phyloP scores from a whole-genome alignment of 495 filamentous ascomycete genomes.

The Aspergillus baeticus region DNA sequence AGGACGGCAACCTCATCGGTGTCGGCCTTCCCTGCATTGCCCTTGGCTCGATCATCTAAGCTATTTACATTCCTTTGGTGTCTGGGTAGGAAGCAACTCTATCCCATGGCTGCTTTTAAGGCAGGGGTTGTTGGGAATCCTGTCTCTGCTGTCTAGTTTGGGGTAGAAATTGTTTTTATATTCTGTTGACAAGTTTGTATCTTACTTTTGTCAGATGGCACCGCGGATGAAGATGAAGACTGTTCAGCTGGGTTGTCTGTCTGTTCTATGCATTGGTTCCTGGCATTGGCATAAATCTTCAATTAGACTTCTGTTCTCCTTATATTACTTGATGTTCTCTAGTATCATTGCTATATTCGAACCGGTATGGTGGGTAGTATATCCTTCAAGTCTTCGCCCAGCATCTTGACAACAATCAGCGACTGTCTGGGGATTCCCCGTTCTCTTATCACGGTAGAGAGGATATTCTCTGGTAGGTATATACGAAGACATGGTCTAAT shows the following conservation, averaged over 20 bases:
- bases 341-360: no score
- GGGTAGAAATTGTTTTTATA: slow-evolving; percentile 7
- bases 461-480: no score
- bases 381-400: no score
- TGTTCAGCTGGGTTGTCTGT: slow-evolving; percentile 28
- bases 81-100: slow-evolving; percentile 18
- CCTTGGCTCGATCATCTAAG: slow-evolving; percentile 48
- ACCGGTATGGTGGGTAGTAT: no score
- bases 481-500: no score
- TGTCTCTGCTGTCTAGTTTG: slow-evolving; percentile 14
- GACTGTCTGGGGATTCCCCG: no score
- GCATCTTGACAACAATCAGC: no score
- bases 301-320: slow-evolving; percentile 28
- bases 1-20: slow-evolving; percentile 39
- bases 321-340: no score
- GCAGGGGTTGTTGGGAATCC: neutral
- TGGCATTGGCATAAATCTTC: slow-evolving; percentile 27
- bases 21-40: slow-evolving; percentile 48
- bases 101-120: no score
- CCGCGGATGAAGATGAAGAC: slow-evolving; percentile 34
- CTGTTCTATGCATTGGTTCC: slow-evolving; percentile 22
- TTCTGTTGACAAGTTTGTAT: slow-evolving; percentile 33
- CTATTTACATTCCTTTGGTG: slow-evolving; percentile 1
- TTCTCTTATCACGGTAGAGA: no score
- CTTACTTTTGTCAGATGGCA: slow-evolving; percentile 36